Evolutionary conservation across 345 rosid species (phyloP).

Genomic region (Salix viminalis): DNA sequence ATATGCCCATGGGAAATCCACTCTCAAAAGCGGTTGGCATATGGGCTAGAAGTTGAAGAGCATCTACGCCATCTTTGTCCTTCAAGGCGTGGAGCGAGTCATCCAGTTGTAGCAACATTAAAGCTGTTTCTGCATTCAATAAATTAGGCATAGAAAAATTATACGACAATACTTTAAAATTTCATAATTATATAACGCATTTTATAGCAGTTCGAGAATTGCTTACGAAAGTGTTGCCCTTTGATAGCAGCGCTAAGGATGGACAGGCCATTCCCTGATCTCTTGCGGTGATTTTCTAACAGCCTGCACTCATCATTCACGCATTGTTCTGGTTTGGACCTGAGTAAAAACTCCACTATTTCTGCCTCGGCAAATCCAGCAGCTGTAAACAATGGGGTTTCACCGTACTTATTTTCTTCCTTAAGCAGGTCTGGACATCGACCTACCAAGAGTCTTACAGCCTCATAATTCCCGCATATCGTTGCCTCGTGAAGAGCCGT

Average conservation of each 20-base stretch:
- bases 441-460: no score
- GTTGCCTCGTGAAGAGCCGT: no score
- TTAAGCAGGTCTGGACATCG: no score
- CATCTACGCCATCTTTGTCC: constrained; percentile 6
- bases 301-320: not conserved
- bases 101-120: constrained; percentile 5
- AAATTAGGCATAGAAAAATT: no score
- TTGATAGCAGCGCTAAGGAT: constrained; percentile 20
- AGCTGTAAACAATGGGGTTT: no score
- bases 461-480: no score
- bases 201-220: no score
- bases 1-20: not conserved
- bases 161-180: no score
- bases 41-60: constrained; percentile 16
- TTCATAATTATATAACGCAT: not conserved
- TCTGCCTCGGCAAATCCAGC: no score
- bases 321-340: not conserved
- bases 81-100: not conserved
- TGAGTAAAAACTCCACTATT: no score
- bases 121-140: constrained; percentile 15
- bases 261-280: not conserved
- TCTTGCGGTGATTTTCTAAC: not conserved
- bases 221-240: constrained; percentile 18
- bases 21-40: constrained; percentile 2
- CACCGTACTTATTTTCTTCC: fast-evolving